phyloP scores from a whole-genome alignment of 257 asterid genomes.

The Solanum acaule region DNA sequence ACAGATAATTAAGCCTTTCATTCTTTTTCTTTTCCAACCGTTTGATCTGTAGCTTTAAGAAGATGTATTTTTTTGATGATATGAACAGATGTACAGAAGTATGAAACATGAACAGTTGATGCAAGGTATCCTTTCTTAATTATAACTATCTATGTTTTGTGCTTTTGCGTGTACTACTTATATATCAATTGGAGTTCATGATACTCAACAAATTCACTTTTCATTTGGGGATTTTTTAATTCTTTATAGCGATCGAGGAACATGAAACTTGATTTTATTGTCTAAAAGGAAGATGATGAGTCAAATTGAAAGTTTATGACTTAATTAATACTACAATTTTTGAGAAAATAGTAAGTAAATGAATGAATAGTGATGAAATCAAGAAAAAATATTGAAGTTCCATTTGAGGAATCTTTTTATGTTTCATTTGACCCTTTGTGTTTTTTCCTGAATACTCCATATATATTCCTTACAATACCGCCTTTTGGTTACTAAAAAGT shows the following conservation, averaged over 20 bases:
- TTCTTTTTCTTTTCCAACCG: not conserved
- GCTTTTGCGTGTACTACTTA: no score
- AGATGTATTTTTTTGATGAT: not conserved
- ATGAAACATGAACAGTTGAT: constrained; percentile 52
- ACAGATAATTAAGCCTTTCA: not conserved
- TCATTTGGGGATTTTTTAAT: not conserved
- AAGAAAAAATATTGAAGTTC: not conserved
- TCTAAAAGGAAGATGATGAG: no score
- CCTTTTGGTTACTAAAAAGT: not conserved
- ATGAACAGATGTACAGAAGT: constrained; percentile 70
- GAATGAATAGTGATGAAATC: not conserved
- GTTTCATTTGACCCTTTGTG: not conserved
- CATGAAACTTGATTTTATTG: no score
- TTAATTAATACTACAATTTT: not conserved
- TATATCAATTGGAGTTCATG: no score
- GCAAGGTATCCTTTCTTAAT: constrained; percentile 32
- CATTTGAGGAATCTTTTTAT: not conserved
- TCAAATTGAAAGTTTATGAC: not conserved
- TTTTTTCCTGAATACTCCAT: not conserved
- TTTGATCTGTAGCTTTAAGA: not conserved
- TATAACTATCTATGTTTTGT: not conserved
- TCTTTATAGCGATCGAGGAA: not conserved
- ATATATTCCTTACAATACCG: not conserved
- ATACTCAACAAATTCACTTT: no score
- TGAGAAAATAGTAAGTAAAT: not conserved